Base-by-base conservation (phyloP, 1,284 basidiomycete species). In the Marasmius tenuissimus region DNA sequence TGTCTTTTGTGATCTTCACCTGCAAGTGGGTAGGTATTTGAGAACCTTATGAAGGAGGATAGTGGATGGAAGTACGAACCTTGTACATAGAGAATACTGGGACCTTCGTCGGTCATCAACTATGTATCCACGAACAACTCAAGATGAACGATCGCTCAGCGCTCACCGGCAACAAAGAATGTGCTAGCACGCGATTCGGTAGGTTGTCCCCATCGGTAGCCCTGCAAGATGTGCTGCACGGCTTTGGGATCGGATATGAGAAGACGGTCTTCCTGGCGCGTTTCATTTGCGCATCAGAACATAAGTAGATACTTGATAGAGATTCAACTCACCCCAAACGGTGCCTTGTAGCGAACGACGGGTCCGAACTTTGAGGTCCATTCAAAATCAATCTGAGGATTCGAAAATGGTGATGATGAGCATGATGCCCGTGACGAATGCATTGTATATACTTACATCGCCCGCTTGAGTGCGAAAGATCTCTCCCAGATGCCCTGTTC, bases 181-280 rank as follows among this genome's bases (percentile, higher is more conserved):
- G 52, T 42, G 11, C 57, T 37, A n/a, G 50, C 22, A 1, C 34
- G n/a, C 10, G 38, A 27, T 34, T 63, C 61, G 8, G 12, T 22
- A 40, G 34, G 16, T 37, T 60, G 65, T n/a, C 39, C 55, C 8
- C 57, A 69, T 37, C 56, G 22, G 51, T 68, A 67, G 6, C 59
- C 60, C 33, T 68, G 67, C 20, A 59, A 47, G 45, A 68, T 65
- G 38, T 66, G 61, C 22, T 65, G 66, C 2, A 68, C 35, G 8
- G 67, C 67, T 51, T 66, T 68, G 11, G 67, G 66, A 35, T 67
- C 66, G 6, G 62, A 59, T 16, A 68, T 33, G 34, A 64, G 48
- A 4, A 69, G 45, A 9, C 63, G 47, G 56, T 70, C 69, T 33
- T 61, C 47, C 62, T 63, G 10, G n/a, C 4, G 27, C 27, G 4